Percentiles rank a stretch among this genome's conserved stretches.
Evolutionary conservation across 768 basidiomycete species (phyloP).

Genomic region (Leccinum subgranulosum): DNA sequence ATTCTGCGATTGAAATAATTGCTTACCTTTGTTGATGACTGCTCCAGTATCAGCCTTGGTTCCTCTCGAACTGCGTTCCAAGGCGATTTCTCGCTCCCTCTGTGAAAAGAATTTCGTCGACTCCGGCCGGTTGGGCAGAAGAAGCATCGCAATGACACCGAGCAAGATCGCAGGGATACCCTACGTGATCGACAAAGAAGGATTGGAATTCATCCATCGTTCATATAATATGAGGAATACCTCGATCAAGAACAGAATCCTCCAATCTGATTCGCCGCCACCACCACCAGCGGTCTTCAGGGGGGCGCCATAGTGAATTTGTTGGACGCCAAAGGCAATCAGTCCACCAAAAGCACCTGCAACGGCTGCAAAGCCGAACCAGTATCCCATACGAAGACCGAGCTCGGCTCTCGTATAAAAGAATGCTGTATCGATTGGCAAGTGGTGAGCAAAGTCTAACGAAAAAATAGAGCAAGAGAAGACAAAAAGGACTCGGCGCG

Average conservation of each 20-base stretch:
- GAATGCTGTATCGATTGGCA: conserved; percentile 46
- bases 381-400: conserved; percentile 74
- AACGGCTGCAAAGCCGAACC: conserved; percentile 83
- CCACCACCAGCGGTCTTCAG: conserved; percentile 22
- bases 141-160: conserved; percentile 51
- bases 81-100: conserved; percentile 54
- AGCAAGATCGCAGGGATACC: conserved; percentile 67
- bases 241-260: conserved; percentile 66
- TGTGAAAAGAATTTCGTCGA: conserved; percentile 55
- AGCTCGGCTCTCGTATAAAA: conserved; percentile 77
- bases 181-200: conserved; percentile 28
- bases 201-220: background rate
- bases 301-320: conserved; percentile 45
- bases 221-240: conserved; percentile 26
- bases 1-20: background rate
- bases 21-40: conserved; percentile 57
- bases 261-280: conserved; percentile 34
- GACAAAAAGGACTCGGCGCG: conserved; percentile 23
- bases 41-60: conserved; percentile 65
- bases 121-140: conserved; percentile 71
- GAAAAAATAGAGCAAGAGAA: background rate
- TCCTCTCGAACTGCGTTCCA: conserved; percentile 65
- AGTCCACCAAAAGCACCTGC: conserved; percentile 86
- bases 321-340: conserved; percentile 76
- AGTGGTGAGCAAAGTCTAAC: background rate